phyloP scores from a whole-genome alignment of 192 early-diverging fungal species.

The Oehlia diaphana region DNA sequence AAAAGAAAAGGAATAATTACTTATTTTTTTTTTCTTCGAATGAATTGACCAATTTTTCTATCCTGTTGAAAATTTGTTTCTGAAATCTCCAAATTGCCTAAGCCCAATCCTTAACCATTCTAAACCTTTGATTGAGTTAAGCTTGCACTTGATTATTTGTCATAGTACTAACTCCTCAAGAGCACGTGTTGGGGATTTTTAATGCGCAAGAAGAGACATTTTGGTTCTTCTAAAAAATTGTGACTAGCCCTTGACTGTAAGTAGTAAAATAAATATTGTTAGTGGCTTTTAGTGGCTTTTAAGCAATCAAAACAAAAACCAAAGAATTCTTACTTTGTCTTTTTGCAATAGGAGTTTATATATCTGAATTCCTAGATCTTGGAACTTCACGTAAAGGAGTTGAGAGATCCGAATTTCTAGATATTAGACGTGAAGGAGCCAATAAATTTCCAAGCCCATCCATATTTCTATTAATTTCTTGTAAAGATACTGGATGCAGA shows the following conservation, averaged over 20 bases:
- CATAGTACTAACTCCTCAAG: background rate
- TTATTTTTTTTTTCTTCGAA: background rate
- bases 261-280: too few species aligned
- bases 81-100: background rate
- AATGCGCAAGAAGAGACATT: background rate
- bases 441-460: too few species aligned
- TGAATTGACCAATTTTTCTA: background rate
- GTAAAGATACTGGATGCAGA: too few species aligned
- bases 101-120: background rate
- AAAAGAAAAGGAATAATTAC: background rate
- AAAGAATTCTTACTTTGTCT: background rate
- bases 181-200: background rate
- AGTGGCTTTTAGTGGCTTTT: background rate
- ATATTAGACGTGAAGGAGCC: too few species aligned
- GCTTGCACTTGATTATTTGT: background rate
- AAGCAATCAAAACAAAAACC: background rate
- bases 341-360: background rate
- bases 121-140: background rate
- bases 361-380: too few species aligned
- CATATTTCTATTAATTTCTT: too few species aligned
- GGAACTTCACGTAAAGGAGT: too few species aligned
- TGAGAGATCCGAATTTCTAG: too few species aligned
- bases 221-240: background rate
- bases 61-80: background rate
- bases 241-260: too few species aligned